These are phyloP conservation scores for Thuidium tamariscinum DNA, from an alignment of 225 moss, liverwort and hornwort genomes.

Conservation along the genomic window DNA sequence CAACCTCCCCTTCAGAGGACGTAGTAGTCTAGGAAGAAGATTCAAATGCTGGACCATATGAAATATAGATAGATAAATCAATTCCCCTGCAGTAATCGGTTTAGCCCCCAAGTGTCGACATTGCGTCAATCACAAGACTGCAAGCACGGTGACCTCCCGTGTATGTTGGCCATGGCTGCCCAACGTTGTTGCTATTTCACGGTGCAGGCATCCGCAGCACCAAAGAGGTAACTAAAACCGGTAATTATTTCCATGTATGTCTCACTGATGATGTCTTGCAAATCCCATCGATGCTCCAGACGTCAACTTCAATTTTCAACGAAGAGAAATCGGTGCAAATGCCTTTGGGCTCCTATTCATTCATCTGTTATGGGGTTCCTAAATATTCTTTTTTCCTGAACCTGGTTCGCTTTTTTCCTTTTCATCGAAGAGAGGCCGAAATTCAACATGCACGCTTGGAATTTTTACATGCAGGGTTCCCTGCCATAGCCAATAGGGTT, in stretches of 20 bases:
- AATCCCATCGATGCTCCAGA: conserved; percentile 5
- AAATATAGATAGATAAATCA: not conserved
- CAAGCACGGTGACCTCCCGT: conserved; percentile 6
- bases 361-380: conserved; percentile 8
- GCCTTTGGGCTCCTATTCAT: conserved; percentile 3
- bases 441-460: conserved; percentile 19
- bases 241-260: not conserved
- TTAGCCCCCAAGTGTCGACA: conserved; percentile 5
- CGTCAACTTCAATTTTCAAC: not conserved
- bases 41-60: conserved; percentile 26
- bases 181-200: conserved; percentile 9
- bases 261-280: conserved; percentile 3
- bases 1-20: conserved; percentile 51
- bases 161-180: not conserved
- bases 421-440: conserved; percentile 1
- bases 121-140: conserved; percentile 5
- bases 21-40: conserved; percentile 8
- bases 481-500: conserved; percentile 45
- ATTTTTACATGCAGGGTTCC: conserved; percentile 18
- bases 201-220: not conserved
- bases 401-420: not conserved
- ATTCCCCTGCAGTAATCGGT: not conserved
- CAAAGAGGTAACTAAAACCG: not conserved
- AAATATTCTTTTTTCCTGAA: not conserved
- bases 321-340: conserved; percentile 38